Evolutionary conservation across 495 filamentous ascomycete species (phyloP).

Genomic region (Bombardia bombarda): DNA sequence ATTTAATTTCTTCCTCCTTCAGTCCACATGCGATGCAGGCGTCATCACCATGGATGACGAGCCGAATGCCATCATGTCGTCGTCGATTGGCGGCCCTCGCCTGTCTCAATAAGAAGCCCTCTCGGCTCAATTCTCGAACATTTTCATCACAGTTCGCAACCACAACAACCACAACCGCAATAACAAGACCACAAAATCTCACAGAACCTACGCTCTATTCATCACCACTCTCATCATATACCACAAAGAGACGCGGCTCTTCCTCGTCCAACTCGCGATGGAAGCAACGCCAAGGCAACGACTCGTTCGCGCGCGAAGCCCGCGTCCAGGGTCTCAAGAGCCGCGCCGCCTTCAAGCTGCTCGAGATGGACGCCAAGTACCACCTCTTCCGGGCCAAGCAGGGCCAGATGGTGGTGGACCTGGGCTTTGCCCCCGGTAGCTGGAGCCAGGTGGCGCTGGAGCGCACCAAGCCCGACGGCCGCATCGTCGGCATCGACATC

Average conservation of each 20-base stretch:
- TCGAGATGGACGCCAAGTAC: constrained; percentile 80
- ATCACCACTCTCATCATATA: background rate
- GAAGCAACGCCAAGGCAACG: constrained; percentile 66
- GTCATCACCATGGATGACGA: no score
- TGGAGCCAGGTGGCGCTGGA: constrained; percentile 96
- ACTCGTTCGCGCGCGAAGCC: constrained; percentile 63
- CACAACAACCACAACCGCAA: background rate
- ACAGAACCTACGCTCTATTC: background rate
- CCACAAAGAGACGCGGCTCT: constrained; percentile 6
- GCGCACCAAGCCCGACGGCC: constrained; percentile 64
- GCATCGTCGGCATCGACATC: constrained; percentile 84
- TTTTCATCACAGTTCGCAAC: background rate
- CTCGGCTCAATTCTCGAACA: background rate
- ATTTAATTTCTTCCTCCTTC: no score
- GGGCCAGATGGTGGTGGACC: constrained; percentile 82
- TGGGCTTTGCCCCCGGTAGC: constrained; percentile 87
- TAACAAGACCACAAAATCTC: background rate
- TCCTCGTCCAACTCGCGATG: constrained; percentile 71
- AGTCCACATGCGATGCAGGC: no score
- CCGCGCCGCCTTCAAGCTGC: constrained; percentile 85
- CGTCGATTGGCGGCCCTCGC: no score
- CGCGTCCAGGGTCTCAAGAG: constrained; percentile 72
- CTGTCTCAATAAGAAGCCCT: no score
- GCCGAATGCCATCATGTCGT: no score
- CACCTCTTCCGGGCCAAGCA: constrained; percentile 63